Evolutionary conservation across 164 flowering plant genomes (phyloP), one percentile per base, ranked within the genome.

Genomic region (Chloranthus sessilifolius): DNA sequence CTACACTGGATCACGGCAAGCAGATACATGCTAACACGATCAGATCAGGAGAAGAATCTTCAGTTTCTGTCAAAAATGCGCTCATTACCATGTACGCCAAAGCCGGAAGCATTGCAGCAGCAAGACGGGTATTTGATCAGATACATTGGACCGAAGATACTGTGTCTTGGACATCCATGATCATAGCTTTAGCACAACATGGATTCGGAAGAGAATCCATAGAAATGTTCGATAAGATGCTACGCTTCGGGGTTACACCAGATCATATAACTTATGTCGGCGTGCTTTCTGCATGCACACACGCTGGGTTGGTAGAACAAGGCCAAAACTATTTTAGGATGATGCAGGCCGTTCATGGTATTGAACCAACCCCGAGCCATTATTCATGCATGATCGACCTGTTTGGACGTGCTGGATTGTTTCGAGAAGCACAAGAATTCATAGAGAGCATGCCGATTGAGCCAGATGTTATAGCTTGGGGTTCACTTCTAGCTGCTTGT

Each of bases 241-340:
- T 81, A 34, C 43, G 12, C 15, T 19, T 48, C 15, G 73, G 71
- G 12, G 63, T 85, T 5, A 70, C 67, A 51, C 98, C 98, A 11
- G 98, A 90, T 35, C 89, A 82, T 60, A 78, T 87, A 63, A 85
- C 98, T 28, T 87, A 76, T 63, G 83, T 82, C n/a, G 96, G 98
- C 16, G 95, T 90, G 31, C 69, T 90, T 7, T 75, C 82, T 31
- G 91, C 98, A 2, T 87, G 98, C 53, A 81, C 81, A 0, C 89
- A 88, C 53, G 74, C 72, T 35, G 96, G 96, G 15, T 49, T 83
- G 67, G 90, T 91, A 1, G 72, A 77, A 23, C 52, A 71, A 56
- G 92, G 96, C 19, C 67, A 57, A 17, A 47, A 48, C 12, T 81
- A 85, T 56, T 91, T 66, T 39, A 38, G 51, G 42, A 41, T 65